Evolutionary conservation across 176 grass and related monocot species (phyloP).

Genomic region (Oryza glaberrima): DNA sequence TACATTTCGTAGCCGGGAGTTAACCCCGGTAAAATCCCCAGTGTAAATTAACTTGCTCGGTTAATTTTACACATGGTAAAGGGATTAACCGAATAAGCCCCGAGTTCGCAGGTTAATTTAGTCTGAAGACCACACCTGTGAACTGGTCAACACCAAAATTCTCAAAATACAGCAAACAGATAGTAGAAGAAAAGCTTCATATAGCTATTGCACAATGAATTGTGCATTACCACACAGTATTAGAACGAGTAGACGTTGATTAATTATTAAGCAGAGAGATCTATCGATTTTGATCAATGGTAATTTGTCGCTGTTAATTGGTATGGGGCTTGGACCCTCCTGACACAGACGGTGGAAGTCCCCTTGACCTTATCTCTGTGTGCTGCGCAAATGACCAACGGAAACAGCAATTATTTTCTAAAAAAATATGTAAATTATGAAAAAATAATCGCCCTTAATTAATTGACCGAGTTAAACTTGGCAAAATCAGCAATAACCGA

Average conservation of each 20-base stretch:
- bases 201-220: neutral
- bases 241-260: neutral
- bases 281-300: neutral
- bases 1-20: no score
- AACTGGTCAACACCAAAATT: no score
- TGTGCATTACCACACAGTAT: neutral
- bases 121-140: no score
- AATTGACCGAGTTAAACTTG: neutral
- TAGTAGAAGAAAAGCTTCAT: no score
- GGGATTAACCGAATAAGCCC: neutral
- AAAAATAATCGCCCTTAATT: neutral
- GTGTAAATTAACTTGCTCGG: no score
- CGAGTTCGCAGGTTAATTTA: no score
- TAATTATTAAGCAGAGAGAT: neutral
- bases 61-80: no score
- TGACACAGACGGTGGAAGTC: neutral
- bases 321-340: neutral
- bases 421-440: neutral
- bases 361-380: slow-evolving; percentile 44
- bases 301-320: neutral
- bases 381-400: slow-evolving; percentile 28
- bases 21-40: no score
- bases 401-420: neutral
- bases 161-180: no score
- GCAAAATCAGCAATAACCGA: neutral